These are phyloP conservation scores for Ustilago crameri DNA, from an alignment of 1,284 basidiomycete genomes.

Conservation along the genomic window DNA sequence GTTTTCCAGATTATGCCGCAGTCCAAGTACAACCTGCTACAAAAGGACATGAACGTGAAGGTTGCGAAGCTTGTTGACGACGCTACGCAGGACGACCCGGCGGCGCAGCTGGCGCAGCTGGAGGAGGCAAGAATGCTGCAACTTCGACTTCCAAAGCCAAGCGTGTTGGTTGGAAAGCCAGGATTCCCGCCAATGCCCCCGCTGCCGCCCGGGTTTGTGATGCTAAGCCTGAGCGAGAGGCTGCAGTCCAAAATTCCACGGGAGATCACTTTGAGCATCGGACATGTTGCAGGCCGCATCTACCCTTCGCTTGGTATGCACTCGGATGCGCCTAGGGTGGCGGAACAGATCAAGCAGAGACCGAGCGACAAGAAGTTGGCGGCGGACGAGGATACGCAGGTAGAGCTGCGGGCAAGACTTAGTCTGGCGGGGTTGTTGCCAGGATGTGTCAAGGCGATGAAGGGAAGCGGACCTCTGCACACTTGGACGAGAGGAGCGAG, in stretches of 20 bases:
- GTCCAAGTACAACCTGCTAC: constrained; percentile 29
- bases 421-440: constrained; percentile 37
- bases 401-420: constrained; percentile 35
- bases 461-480: constrained; percentile 7
- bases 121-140: constrained; percentile 25
- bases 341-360: constrained; percentile 27
- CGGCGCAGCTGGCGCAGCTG: constrained; percentile 17
- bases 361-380: constrained; percentile 22
- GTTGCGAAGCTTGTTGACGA: constrained; percentile 16
- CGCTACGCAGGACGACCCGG: constrained; percentile 16
- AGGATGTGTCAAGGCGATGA: constrained; percentile 52
- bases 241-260: constrained; percentile 27
- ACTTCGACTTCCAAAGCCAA: constrained; percentile 32
- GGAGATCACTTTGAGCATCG: constrained; percentile 32
- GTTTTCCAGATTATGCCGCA: constrained; percentile 34
- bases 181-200: constrained; percentile 45
- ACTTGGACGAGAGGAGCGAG: constrained; percentile 21
- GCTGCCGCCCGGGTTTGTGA: constrained; percentile 38
- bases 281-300: constrained; percentile 35
- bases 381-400: constrained; percentile 44
- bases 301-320: constrained; percentile 43
- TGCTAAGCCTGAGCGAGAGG: constrained; percentile 39
- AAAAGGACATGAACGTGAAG: constrained; percentile 13
- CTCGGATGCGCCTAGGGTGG: constrained; percentile 46
- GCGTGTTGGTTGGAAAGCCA: constrained; percentile 27